A percentile compares a stretch with the other conserved stretches of the same genome.
These are phyloP conservation scores for Iris pallida DNA, from an alignment of 116 monocot genomes.

Conservation along the genomic window DNA sequence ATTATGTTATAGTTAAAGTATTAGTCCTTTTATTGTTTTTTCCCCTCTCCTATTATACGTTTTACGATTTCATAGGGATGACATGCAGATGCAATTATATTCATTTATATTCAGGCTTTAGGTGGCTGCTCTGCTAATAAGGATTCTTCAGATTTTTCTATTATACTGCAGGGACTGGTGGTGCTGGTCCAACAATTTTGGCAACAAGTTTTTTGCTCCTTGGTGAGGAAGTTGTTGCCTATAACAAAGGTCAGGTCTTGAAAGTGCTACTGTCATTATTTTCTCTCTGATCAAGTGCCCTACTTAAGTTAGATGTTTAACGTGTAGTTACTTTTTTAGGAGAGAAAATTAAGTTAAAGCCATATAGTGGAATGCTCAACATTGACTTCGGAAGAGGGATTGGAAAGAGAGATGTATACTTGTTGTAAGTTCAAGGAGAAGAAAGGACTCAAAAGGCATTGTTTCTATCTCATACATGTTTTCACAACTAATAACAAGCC, in stretches of 20 bases:
- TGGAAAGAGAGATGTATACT: slow-evolving; percentile 78
- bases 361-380: slow-evolving; percentile 78
- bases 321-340: slow-evolving; percentile 39
- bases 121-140: slow-evolving; percentile 7
- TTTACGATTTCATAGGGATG: too few relatives aligned
- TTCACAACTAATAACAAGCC: background rate
- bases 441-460: background rate
- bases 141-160: slow-evolving; percentile 77
- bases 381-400: slow-evolving; percentile 94
- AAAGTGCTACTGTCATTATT: background rate
- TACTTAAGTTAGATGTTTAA: slow-evolving; percentile 2
- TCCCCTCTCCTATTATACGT: too few relatives aligned
- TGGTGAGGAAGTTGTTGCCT: slow-evolving; percentile 85
- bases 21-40: too few relatives aligned
- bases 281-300: background rate
- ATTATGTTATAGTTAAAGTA: too few relatives aligned
- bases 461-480: slow-evolving; percentile 1
- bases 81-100: background rate
- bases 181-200: slow-evolving; percentile 94
- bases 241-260: slow-evolving; percentile 60
- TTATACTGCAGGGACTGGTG: slow-evolving; percentile 96
- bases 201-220: slow-evolving; percentile 92
- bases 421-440: slow-evolving; percentile 67
- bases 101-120: background rate
- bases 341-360: slow-evolving; percentile 68